Evolutionary conservation across 768 basidiomycete genomes (phyloP), one percentile per base, ranked within the genome.

Genomic region (Paxillus rubicundulus): DNA sequence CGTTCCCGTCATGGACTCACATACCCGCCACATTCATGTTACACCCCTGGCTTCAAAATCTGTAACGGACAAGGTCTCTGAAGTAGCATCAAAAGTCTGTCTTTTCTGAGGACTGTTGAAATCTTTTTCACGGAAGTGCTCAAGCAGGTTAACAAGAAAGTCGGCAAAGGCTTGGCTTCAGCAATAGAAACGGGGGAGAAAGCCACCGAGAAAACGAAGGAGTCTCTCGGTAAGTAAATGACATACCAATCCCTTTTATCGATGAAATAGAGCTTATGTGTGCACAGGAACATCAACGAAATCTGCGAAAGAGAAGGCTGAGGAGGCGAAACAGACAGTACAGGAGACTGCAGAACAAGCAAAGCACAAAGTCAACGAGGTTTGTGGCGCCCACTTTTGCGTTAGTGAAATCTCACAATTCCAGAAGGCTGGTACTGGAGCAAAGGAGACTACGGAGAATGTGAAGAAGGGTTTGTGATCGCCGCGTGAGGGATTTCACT

Each of bases 101-200:
- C 13, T 33, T 27, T 5, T 52, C 20, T 20, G n/a, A 24, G 41
- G n/a, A 41, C 9, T 17, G 17, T 36, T 13, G 7, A 8, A 43
- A 33, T 24, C 18, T 43, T 14, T 34, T 27, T 54, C 27, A n/a
- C 9, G 1, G 42, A 13, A 10, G 5, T 4, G 3, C 12, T 4
- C 33, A 30, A 34, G 30, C 50, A 76, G 73, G 68, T 76, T 16
- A 78, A 75, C 65, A 75, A 69, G 57, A 65, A 63, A 21, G 69
- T 73, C 18, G 77, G 75, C 3, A 30, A 65, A 45, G 67, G 69
- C 16, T 59, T 77, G n/a, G 76, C 75, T 5, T 65, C 66, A 2
- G 74, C 69, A 5, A 72, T 77, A 47, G 77, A 75, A 55, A 71
- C 63, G 18, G 76, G 72, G 14, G 73, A 78, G 58, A 58, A 68